Evolutionary conservation across 768 basidiomycete genomes (phyloP), one percentile per base, ranked within the genome.

Genomic region (Boletus edulis): DNA sequence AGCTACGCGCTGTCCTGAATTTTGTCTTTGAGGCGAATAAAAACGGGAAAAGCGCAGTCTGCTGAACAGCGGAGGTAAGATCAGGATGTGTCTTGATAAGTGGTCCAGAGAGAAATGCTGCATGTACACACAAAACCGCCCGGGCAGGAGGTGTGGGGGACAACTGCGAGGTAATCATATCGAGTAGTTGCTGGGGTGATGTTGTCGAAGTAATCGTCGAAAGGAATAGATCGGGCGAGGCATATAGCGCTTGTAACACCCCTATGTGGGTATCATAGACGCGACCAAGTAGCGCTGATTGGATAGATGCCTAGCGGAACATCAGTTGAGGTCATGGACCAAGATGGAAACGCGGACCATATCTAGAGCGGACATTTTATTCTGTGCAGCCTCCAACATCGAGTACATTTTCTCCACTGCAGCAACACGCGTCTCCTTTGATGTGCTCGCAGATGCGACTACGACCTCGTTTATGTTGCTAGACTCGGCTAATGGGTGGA

Each of bases 21-120:
- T 85, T 79, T 3, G 86, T 71, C 63, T 88, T 91, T 8, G 89
- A 86, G 61, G 82, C 86, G 15, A 95, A 67, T 42, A 95, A 72
- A 63, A 83, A 82, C 0, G 92, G 88, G 65, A 92, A 89, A 51
- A 95, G 69, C 1, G 86, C 65, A 32, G 74, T 71, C 57, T 81
- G 73, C 56, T 83, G 81, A 24, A 79, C 67, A 29, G 72, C 67
- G 24, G 69, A 35, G 5, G 51, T n/a, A n/a, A 62, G 3, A 4
- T 67, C 54, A 3, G 76, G 69, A 42, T 74, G 57, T 1, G 54
- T 44, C 7, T 62, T 62, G 29, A 67, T 53, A 54, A 89, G 77
- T 34, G 81, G 74, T 0, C 73, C 66, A 1, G 73, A 70, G 12
- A 91, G 72, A 68, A 90, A 91, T 3, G 68, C 57, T 12, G 84